Evolutionary conservation across 306 rosid species (phyloP), one percentile per base, ranked within the genome.

Genomic region (Chamaecrista fasciculata): DNA sequence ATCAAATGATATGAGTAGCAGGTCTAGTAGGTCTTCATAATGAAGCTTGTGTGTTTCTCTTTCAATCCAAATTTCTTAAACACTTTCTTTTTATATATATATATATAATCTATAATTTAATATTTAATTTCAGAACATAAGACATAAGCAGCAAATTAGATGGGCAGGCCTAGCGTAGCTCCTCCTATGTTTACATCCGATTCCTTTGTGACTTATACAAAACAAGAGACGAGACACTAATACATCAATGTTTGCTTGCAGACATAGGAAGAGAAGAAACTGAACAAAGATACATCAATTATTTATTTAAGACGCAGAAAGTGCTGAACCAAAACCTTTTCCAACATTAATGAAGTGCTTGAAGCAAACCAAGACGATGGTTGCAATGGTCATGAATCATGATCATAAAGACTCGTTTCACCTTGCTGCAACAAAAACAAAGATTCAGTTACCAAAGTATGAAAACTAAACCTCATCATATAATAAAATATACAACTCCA

Each of bases 381-480:
- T 69, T 67, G 68, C 11, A 50, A 43, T 6, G 43, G 18, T 7
- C 34, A 29, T 5, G 36, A n/a, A n/a, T n/a, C n/a, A 48, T 34
- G 60, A 50, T 24, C 65, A 53, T 72, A 66, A 50, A 62, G 44
- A 24, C 23, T 42, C 34, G 29, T 70, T 82, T 78, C 81, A 82
- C 66, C 50, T 31, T 19, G 31, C 87, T 83, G 78, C 62, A 79
- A 50, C 63, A 64, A 50, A 14, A 5, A 66, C 16, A 49, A 57
- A 67, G 1, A 42, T 29, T 36, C n/a, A 44, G 69, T 63, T 56
- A 60, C 8, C 28, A 60, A 28, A 28, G 2, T 4, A 28, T 28
- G 33, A 28, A 2, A 2, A n/a, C n/a, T n/a, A 28, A 57, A n/a
- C 23, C 62, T 46, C 64, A 65, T 51, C 71, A 18, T 24, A 7